Percentiles rank a stretch among this genome's conserved stretches.
Evolutionary conservation across 1,284 basidiomycete genomes (phyloP).

Genomic region (Omphalotus olearius): DNA sequence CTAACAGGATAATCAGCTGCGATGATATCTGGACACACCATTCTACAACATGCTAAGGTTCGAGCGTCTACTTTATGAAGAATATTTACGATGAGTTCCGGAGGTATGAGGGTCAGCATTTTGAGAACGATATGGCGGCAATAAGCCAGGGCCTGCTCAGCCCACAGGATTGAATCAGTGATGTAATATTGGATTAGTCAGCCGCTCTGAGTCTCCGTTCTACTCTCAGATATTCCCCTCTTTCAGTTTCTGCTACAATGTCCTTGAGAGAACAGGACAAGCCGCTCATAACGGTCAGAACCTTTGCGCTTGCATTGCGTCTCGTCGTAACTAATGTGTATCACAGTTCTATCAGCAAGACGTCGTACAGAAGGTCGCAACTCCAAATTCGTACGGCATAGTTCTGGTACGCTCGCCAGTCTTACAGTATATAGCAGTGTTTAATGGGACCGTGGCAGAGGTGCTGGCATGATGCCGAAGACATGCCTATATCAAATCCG

Average conservation of each 20-base stretch:
- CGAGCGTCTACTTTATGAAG: not conserved
- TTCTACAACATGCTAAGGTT: not conserved
- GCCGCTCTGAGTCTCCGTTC: too few relatives aligned
- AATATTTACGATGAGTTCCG: slow-evolving; percentile 1
- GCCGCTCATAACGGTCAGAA: not conserved
- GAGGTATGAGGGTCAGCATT: not conserved
- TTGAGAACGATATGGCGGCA: too few relatives aligned
- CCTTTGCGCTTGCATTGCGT: not conserved
- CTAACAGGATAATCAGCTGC: not conserved
- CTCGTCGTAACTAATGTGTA: not conserved
- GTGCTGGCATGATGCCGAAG: slow-evolving; percentile 81
- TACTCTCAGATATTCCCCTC: not conserved
- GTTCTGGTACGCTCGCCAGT: slow-evolving; percentile 42
- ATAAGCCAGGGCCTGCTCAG: too few relatives aligned
- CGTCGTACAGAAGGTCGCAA: slow-evolving; percentile 52
- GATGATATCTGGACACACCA: not conserved
- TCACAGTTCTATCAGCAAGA: slow-evolving; percentile 74
- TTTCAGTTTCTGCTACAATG: slow-evolving; percentile 3
- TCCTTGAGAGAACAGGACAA: not conserved
- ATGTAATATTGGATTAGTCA: too few relatives aligned
- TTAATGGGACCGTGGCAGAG: slow-evolving; percentile 40
- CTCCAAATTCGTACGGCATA: slow-evolving; percentile 42
- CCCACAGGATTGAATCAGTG: too few relatives aligned
- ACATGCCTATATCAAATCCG: slow-evolving; percentile 43
- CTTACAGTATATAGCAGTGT: not conserved